Evolutionary conservation across 179 eudicot species (phyloP).

Genomic region (Spinacia oleracea): DNA sequence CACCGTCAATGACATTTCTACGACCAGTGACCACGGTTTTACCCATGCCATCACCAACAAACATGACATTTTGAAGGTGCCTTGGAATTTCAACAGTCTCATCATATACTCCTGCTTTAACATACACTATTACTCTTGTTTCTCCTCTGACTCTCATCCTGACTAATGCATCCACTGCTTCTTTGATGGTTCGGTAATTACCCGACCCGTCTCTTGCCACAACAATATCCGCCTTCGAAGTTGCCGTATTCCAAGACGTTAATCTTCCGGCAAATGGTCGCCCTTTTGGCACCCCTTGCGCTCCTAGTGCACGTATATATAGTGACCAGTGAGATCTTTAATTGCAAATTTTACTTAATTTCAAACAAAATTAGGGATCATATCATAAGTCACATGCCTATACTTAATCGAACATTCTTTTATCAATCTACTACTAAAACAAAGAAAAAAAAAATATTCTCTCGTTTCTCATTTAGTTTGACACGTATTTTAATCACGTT

Average conservation of each 20-base stretch:
- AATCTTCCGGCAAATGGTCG: slow-evolving; percentile 35
- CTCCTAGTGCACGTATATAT: slow-evolving; percentile 2
- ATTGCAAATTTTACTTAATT: not conserved
- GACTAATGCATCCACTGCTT: slow-evolving; percentile 46
- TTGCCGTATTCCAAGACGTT: slow-evolving; percentile 54
- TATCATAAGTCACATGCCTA: not conserved
- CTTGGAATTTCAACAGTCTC: slow-evolving; percentile 55
- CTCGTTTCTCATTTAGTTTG: too few species aligned
- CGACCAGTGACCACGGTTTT: slow-evolving; percentile 58
- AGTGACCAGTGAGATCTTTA: not conserved
- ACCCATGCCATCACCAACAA: slow-evolving; percentile 77
- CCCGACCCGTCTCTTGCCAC: slow-evolving; percentile 79
- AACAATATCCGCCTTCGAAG: slow-evolving; percentile 53
- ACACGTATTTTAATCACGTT: too few species aligned
- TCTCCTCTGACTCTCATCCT: slow-evolving; percentile 14
- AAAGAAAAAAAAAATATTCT: too few species aligned
- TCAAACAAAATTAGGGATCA: not conserved
- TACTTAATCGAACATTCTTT: too few species aligned
- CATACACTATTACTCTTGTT: slow-evolving; percentile 48
- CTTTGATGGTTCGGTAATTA: slow-evolving; percentile 48
- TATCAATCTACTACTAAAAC: too few species aligned
- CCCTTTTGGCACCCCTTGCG: slow-evolving; percentile 7
- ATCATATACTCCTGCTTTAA: slow-evolving; percentile 59
- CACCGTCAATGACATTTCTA: slow-evolving; percentile 48
- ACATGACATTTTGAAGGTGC: slow-evolving; percentile 50